Percentiles rank a stretch among this genome's conserved stretches.
These are phyloP conservation scores for Dichomitus squalens DNA, from an alignment of 1,284 basidiomycete species.

Conservation along the genomic window DNA sequence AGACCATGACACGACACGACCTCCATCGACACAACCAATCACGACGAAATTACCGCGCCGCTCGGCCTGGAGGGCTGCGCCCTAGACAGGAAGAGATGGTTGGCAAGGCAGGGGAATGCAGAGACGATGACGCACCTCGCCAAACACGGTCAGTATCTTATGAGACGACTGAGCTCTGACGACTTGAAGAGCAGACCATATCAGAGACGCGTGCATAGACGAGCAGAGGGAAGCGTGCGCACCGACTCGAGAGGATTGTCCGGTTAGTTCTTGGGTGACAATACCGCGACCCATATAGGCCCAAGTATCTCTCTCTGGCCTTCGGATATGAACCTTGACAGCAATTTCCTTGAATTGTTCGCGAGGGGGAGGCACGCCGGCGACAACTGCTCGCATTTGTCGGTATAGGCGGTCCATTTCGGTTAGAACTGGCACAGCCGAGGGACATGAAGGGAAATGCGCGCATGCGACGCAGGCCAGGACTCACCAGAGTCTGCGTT, in stretches of 20 bases:
- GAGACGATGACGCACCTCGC: slow-evolving; percentile 52
- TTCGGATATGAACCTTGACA: slow-evolving; percentile 81
- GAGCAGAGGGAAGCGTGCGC: slow-evolving; percentile 31
- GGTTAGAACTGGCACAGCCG: slow-evolving; percentile 27
- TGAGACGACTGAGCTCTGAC: slow-evolving; percentile 65
- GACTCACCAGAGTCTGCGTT: slow-evolving; percentile 17
- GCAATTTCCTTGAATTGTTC: slow-evolving; percentile 58
- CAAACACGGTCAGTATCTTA: slow-evolving; percentile 70
- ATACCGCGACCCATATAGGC: slow-evolving; percentile 74
- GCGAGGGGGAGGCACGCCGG: slow-evolving; percentile 18
- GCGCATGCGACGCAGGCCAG: slow-evolving; percentile 16
- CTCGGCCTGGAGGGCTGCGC: slow-evolving; percentile 75
- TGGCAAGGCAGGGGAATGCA: slow-evolving; percentile 22
- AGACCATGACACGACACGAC: slow-evolving; percentile 80
- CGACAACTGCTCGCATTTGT: slow-evolving; percentile 27
- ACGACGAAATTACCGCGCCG: slow-evolving; percentile 84
- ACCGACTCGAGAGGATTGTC: slow-evolving; percentile 79
- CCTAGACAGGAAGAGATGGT: slow-evolving; percentile 38
- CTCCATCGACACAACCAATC: slow-evolving; percentile 70
- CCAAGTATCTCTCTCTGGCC: slow-evolving; percentile 80
- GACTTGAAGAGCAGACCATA: slow-evolving; percentile 43
- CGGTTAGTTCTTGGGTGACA: slow-evolving; percentile 69
- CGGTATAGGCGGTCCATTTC: slow-evolving; percentile 25
- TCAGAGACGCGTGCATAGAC: slow-evolving; percentile 15
- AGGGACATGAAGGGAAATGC: slow-evolving; percentile 17